A percentile compares a stretch with the other conserved stretches of the same genome.
These are phyloP conservation scores for Venturia carpophila DNA, from an alignment of 2,329 filamentous ascomycete genomes.

Conservation along the genomic window DNA sequence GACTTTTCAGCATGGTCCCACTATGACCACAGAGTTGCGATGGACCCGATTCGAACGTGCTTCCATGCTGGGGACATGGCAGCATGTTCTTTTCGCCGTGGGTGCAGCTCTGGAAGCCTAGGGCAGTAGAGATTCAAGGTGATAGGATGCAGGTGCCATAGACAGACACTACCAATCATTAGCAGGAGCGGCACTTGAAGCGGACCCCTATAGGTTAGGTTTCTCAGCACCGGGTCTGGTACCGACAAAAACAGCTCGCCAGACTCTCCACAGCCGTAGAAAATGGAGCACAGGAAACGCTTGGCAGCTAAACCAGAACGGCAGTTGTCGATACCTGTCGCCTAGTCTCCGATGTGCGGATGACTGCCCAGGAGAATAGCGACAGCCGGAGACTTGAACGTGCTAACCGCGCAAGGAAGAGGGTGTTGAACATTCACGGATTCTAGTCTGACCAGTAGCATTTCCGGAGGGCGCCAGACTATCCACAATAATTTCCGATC, in stretches of 20 bases:
- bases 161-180: not conserved
- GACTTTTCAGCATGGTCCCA: slow-evolving; percentile 8
- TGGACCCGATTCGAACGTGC: not conserved
- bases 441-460: not conserved
- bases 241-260: slow-evolving; percentile 1
- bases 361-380: not conserved
- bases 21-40: slow-evolving; percentile 1
- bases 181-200: not conserved
- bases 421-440: not conserved
- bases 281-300: not conserved
- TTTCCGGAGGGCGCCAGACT: not conserved
- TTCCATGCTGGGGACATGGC: not conserved
- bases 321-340: not conserved
- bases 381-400: not conserved
- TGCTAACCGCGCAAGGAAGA: not conserved
- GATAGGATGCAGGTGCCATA: not conserved
- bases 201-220: not conserved
- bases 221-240: not conserved
- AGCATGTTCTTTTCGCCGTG: not conserved
- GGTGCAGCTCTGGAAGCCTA: not conserved
- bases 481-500: not conserved
- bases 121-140: not conserved
- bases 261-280: not conserved
- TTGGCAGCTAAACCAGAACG: not conserved
- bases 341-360: not conserved